Conservation (phyloP, 208 protist genomes). For the Trypanosoma lewisi region DNA sequence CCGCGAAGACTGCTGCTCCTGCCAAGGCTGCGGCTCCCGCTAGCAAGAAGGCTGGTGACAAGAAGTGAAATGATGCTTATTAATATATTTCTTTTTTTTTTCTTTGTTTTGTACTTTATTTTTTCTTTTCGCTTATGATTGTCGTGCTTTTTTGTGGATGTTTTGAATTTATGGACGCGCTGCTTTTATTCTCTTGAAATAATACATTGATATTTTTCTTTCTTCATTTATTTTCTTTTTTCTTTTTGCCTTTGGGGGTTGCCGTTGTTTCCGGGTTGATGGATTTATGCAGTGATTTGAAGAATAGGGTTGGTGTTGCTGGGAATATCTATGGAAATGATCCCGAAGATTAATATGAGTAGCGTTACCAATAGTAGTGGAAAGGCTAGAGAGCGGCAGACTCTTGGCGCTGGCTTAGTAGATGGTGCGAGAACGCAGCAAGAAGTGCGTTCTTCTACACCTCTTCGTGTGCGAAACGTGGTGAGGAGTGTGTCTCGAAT, state of each 20-base stretch:
- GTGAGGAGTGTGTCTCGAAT: constrained; percentile 7
- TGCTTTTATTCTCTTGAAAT: too few species aligned
- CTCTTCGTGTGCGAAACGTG: constrained; percentile 15
- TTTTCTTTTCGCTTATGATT: constrained; percentile 4
- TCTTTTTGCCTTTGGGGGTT: too few species aligned
- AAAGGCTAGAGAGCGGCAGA: neutral
- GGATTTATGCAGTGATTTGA: too few species aligned
- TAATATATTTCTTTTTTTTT: constrained; percentile 13
- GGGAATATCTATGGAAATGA: constrained; percentile 25
- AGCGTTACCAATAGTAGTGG: constrained; percentile 2
- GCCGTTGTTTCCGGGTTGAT: too few species aligned
- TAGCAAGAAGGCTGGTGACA: constrained; percentile 39
- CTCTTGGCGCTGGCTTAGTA: constrained; percentile 1
- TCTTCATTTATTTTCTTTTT: constrained; percentile 2
- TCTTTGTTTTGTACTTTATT: neutral
- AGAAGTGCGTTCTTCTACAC: constrained; percentile 19
- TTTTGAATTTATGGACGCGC: too few species aligned
- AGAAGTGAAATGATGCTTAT: constrained; percentile 40
- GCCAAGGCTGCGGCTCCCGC: constrained; percentile 33
- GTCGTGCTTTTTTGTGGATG: neutral
- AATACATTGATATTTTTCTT: too few species aligned
- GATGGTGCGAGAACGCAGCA: constrained; percentile 6
- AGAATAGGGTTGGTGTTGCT: neutral
- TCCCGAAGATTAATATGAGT: constrained; percentile 49
- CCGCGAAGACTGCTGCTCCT: constrained; percentile 27